These are phyloP conservation scores for Porogramme epimiltina DNA, from an alignment of 1,284 basidiomycete species.

Conservation along the genomic window DNA sequence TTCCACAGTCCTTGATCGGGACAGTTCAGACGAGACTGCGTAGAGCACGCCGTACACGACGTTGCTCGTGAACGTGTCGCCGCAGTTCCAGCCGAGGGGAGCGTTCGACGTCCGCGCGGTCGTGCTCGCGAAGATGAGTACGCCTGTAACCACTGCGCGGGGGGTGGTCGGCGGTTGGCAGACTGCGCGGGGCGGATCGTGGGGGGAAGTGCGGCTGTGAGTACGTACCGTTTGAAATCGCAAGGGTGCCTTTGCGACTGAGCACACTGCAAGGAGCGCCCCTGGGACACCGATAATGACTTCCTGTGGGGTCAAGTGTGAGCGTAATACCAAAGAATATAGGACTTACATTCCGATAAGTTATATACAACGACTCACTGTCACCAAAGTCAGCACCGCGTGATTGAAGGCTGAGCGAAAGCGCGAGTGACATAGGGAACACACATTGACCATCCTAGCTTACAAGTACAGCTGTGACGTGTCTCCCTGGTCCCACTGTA, in stretches of 20 bases:
- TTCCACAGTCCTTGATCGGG: conserved; percentile 70
- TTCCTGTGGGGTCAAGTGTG: conserved; percentile 41
- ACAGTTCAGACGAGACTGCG: conserved; percentile 65
- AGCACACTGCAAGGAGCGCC: conserved; percentile 60
- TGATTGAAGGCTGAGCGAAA: conserved; percentile 44
- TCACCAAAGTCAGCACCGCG: conserved; percentile 62
- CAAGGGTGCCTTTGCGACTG: conserved; percentile 63
- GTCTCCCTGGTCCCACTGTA: conserved; percentile 51
- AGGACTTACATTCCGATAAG: conserved; percentile 58
- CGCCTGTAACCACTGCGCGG: conserved; percentile 59
- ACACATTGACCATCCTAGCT: conserved; percentile 19
- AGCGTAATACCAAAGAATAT: background rate
- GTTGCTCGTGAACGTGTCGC: conserved; percentile 61
- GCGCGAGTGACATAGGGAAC: background rate
- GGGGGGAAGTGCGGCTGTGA: conserved; percentile 7
- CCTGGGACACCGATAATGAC: conserved; percentile 71
- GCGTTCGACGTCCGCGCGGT: conserved; percentile 61
- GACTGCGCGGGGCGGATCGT: too few species aligned
- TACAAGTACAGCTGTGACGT: conserved; percentile 64
- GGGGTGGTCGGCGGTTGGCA: background rate
- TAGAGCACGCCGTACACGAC: conserved; percentile 77
- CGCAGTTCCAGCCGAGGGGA: conserved; percentile 74
- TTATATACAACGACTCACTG: conserved; percentile 58
- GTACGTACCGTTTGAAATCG: conserved; percentile 51
- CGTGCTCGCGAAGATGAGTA: conserved; percentile 68